phyloP scores from a whole-genome alignment of 2,329 filamentous ascomycete genomes.

The Fusarium citri region DNA sequence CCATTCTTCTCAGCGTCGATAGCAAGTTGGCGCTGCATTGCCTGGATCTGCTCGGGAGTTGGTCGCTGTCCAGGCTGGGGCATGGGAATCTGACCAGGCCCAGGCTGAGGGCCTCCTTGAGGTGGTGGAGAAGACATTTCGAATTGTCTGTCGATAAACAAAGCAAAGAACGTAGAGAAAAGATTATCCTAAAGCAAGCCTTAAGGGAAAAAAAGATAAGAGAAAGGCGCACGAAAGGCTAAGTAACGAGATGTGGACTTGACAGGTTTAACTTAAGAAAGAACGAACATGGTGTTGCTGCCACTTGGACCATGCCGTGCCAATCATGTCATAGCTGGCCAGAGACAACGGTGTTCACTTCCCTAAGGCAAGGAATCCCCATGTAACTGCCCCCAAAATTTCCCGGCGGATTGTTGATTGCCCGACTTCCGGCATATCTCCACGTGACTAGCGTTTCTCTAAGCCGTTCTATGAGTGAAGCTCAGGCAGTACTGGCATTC shows the following conservation, averaged over 20 bases:
- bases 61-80: slow-evolving; percentile 63
- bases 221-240: slow-evolving; percentile 21
- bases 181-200: slow-evolving; percentile 24
- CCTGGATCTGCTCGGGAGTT: slow-evolving; percentile 84
- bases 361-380: slow-evolving; percentile 13
- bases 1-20: slow-evolving; percentile 86
- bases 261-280: slow-evolving; percentile 29
- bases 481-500: neutral
- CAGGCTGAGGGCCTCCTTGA: slow-evolving; percentile 45
- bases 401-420: slow-evolving; percentile 48
- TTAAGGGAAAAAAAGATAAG: slow-evolving; percentile 9
- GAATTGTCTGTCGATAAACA: slow-evolving; percentile 9
- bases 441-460: slow-evolving; percentile 33
- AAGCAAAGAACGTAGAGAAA: slow-evolving; percentile 30
- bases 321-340: slow-evolving; percentile 44
- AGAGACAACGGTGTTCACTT: slow-evolving; percentile 56
- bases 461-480: neutral
- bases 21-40: slow-evolving; percentile 85
- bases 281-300: slow-evolving; percentile 35
- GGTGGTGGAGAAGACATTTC: slow-evolving; percentile 49
- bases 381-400: slow-evolving; percentile 19
- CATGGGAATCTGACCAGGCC: slow-evolving; percentile 49
- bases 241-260: slow-evolving; percentile 27
- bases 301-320: slow-evolving; percentile 41
- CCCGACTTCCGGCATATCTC: slow-evolving; percentile 38